Percentiles rank a stretch among this genome's conserved stretches.
These are phyloP conservation scores for Neonectria magnoliae DNA, from an alignment of 2,329 filamentous ascomycete species.

Conservation along the genomic window DNA sequence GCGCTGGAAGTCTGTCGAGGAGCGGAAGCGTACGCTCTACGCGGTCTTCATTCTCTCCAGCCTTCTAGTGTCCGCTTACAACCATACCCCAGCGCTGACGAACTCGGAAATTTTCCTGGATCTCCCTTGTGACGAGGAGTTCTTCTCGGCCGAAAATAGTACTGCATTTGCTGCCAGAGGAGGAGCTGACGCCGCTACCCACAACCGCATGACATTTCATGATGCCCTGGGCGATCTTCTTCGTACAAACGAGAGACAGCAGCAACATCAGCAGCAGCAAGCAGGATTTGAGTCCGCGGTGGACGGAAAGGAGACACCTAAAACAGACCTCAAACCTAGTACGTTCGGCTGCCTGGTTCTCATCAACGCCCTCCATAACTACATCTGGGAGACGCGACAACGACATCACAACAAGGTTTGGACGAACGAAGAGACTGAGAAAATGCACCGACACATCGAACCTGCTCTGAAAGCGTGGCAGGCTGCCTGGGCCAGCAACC, in stretches of 20 bases:
- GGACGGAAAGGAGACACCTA: slow-evolving; percentile 55
- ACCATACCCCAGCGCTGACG: slow-evolving; percentile 88
- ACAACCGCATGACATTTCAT: slow-evolving; percentile 81
- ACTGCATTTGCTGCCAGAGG: slow-evolving; percentile 83
- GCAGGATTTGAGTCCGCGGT: slow-evolving; percentile 27
- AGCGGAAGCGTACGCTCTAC: slow-evolving; percentile 92
- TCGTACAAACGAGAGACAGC: slow-evolving; percentile 74
- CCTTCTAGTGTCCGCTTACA: slow-evolving; percentile 90
- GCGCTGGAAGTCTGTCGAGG: slow-evolving; percentile 87
- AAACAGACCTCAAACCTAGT: slow-evolving; percentile 79
- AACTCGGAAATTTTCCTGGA: slow-evolving; percentile 94
- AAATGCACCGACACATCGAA: slow-evolving; percentile 95
- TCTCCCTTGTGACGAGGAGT: slow-evolving; percentile 90
- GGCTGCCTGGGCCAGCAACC: slow-evolving; percentile 87
- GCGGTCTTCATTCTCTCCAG: slow-evolving; percentile 92
- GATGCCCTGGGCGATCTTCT: slow-evolving; percentile 83
- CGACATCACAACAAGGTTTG: slow-evolving; percentile 87
- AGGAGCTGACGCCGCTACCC: slow-evolving; percentile 73
- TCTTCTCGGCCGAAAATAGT: slow-evolving; percentile 86
- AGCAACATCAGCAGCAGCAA: slow-evolving; percentile 69
- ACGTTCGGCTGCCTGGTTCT: slow-evolving; percentile 91
- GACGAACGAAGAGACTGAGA: slow-evolving; percentile 92
- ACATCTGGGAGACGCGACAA: slow-evolving; percentile 97
- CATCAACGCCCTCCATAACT: slow-evolving; percentile 95
- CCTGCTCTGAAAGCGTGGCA: slow-evolving; percentile 95